Evolutionary conservation across 495 filamentous ascomycete species (phyloP).

Genomic region (Barbatosphaeria neglecta): DNA sequence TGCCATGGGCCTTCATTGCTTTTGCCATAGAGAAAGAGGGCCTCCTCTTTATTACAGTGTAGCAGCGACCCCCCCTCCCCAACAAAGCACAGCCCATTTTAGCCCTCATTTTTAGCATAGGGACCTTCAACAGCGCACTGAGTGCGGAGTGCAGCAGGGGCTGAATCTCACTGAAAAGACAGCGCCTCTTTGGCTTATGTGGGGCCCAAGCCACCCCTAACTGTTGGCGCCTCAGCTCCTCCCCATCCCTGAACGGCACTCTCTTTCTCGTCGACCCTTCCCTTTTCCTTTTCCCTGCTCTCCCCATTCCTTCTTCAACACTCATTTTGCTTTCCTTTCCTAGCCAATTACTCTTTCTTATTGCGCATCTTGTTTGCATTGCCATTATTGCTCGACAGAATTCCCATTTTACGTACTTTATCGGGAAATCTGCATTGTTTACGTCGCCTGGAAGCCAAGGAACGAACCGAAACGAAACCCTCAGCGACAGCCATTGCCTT

Average conservation of each 20-base stretch:
- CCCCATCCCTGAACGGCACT: neutral
- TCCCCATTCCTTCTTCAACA: constrained; percentile 1
- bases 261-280: neutral
- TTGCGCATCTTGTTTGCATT: neutral
- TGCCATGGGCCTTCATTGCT: too few relatives aligned
- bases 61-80: constrained; percentile 1
- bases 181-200: constrained; percentile 2
- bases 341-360: neutral
- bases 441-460: too few relatives aligned
- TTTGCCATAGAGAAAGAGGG: too few relatives aligned
- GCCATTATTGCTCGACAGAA: neutral
- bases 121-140: too few relatives aligned
- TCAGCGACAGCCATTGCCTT: too few relatives aligned
- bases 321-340: constrained; percentile 2
- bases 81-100: too few relatives aligned
- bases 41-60: constrained; percentile 12
- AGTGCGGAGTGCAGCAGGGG: too few relatives aligned
- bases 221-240: neutral
- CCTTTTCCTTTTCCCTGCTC: constrained; percentile 1
- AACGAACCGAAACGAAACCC: neutral
- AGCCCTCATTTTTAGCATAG: neutral
- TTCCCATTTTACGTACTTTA: neutral
- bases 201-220: neutral
- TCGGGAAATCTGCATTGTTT: neutral
- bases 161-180: neutral